Evolutionary conservation across 305 asterid genomes (phyloP), one percentile per base, ranked within the genome.

Genomic region (Petunia hybrid): DNA sequence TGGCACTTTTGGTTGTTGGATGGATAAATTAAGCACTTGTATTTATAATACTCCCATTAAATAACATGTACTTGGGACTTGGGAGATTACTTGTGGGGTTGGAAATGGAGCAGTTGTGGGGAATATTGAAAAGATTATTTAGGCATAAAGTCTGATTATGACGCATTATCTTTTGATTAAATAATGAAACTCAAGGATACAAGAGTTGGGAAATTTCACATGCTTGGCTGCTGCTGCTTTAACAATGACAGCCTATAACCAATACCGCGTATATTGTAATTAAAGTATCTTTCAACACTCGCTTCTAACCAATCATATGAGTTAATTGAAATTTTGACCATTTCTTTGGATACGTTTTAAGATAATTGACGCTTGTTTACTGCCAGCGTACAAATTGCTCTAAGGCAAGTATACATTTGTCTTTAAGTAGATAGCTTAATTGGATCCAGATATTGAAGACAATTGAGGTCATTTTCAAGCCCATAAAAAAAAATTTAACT

Each of bases 231-330:
- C 86, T 80, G 76, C 69, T 77, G 77, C 82, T 71, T 76, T 65
- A 78, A 85, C 91, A 88, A 87, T 88, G 93, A 88, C 93, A 87
- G 75, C 90, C 86, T 82, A 82, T 5, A 41, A 86, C 82, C 59
- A 78, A 80, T 62, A 74, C 56, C 89, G 93, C 90, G 91, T 89
- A 41, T 48, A 5, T 84, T 39, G 66, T 66, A 57, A 36, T 66
- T 53, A 31, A 79, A 65, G 43, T 76, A 9, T 64, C 80, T 71
- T 48, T 48, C 6, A 71, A 53, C 16, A 53, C 60, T 53, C 16
- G 60, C 4, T 53, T 53, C 14, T 10, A 53, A 48, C 78, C 78
- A 71, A 48, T 71, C 62, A 71, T 48, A 48, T 71, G 35, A 48
- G 38, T 0, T 56, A 14, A 56, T 56, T 14, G 31, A 56, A 16